phyloP scores from a whole-genome alignment of 164 flowering plant species.

The Sextonia rubra region DNA sequence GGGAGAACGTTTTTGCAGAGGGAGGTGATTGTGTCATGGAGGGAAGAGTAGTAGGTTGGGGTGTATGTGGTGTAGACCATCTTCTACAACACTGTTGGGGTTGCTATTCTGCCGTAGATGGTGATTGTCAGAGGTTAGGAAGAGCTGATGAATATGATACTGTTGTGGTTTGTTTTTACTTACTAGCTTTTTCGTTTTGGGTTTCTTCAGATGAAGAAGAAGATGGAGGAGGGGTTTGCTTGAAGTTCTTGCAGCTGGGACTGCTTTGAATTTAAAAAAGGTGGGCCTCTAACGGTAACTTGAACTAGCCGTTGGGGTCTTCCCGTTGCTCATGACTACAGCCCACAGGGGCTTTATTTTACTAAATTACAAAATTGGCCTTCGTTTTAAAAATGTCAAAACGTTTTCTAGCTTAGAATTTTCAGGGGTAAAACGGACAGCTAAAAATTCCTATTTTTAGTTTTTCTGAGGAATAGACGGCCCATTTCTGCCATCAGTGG shows the following conservation, averaged over 20 bases:
- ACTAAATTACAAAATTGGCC: too few relatives aligned
- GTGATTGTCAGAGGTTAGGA: not conserved
- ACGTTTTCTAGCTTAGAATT: too few relatives aligned
- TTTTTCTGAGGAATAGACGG: too few relatives aligned
- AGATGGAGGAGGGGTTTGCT: not conserved
- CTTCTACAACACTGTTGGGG: not conserved
- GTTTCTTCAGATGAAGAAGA: too few relatives aligned
- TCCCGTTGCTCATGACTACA: not conserved
- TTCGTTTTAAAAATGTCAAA: too few relatives aligned
- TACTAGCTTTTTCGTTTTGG: not conserved
- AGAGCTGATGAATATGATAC: not conserved
- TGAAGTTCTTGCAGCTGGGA: not conserved
- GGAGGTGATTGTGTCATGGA: conserved; percentile 81
- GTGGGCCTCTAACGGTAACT: conserved; percentile 19
- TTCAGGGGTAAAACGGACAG: too few relatives aligned
- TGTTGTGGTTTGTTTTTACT: not conserved
- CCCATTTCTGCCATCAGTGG: too few relatives aligned
- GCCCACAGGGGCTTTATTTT: too few relatives aligned
- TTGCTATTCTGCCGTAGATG: not conserved
- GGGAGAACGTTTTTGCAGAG: conserved; percentile 85
- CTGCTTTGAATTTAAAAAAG: conserved; percentile 1
- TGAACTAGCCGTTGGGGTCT: conserved; percentile 28
- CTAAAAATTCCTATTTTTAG: too few relatives aligned
- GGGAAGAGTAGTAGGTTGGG: conserved; percentile 78
- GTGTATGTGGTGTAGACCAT: conserved; percentile 67